Conservation (phyloP, 1,284 basidiomycete species). For the Moniliella sp. region DNA sequence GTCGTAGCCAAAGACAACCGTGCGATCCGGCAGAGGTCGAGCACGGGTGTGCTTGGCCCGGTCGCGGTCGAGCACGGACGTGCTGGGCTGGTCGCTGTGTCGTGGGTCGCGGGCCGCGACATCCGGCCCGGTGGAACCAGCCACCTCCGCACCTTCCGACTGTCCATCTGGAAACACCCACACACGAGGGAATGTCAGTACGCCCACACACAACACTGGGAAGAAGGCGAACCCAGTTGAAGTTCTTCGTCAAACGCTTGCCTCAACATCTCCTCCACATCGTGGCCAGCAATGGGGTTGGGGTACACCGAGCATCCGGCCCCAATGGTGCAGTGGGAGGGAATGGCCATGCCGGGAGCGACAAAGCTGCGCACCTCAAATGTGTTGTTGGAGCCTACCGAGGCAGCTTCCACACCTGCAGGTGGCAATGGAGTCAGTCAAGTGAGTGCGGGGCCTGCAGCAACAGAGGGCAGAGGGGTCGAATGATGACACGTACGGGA, state of each 20-base stretch:
- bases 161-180: no score
- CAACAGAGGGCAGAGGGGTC: conserved; percentile 1
- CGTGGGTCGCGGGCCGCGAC: neutral
- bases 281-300: conserved; percentile 3
- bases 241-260: no score
- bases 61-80: no score
- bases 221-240: no score
- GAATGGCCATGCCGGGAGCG: conserved; percentile 54
- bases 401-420: conserved; percentile 58
- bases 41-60: no score
- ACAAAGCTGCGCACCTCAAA: conserved; percentile 58
- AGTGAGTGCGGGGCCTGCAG: neutral
- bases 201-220: no score
- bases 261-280: no score
- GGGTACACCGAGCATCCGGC: conserved; percentile 41
- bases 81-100: conserved; percentile 1
- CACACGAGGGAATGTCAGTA: no score
- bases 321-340: conserved; percentile 59
- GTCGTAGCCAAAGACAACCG: conserved; percentile 57
- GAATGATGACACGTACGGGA: conserved; percentile 44
- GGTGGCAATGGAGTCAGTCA: neutral
- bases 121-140: no score
- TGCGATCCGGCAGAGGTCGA: conserved; percentile 57
- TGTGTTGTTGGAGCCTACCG: conserved; percentile 61
- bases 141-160: no score